Percentiles rank a stretch among this genome's conserved stretches.
Evolutionary conservation across 2,329 filamentous ascomycete genomes (phyloP).

Genomic region (Annulohypoxylon truncatum): DNA sequence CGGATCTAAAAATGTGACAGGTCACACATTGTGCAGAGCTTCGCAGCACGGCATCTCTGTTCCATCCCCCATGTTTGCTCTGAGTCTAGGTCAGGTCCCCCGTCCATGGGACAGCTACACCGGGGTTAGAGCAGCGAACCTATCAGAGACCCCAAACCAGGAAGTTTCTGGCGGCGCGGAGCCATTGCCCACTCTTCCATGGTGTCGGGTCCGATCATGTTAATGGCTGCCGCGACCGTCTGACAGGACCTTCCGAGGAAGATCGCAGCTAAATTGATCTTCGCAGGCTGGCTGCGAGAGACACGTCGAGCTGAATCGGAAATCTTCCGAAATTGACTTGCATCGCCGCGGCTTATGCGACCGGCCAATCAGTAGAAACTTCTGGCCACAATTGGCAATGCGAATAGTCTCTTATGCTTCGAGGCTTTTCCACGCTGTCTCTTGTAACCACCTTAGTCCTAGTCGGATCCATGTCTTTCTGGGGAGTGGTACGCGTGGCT

Average conservation of each 20-base stretch:
- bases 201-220: slow-evolving; percentile 42
- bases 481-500: slow-evolving; percentile 10
- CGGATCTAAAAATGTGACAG: slow-evolving; percentile 40
- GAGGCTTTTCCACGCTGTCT: slow-evolving; percentile 8
- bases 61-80: slow-evolving; percentile 25
- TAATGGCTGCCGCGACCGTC: slow-evolving; percentile 20
- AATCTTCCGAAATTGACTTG: slow-evolving; percentile 43
- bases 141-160: slow-evolving; percentile 22
- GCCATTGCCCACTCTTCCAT: slow-evolving; percentile 30
- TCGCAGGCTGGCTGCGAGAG: slow-evolving; percentile 18
- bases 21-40: slow-evolving; percentile 31
- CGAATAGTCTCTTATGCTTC: slow-evolving; percentile 1
- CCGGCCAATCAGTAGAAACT: slow-evolving; percentile 46
- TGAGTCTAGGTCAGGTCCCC: slow-evolving; percentile 8
- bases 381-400: slow-evolving; percentile 46
- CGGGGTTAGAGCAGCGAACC: slow-evolving; percentile 5
- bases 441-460: slow-evolving; percentile 10
- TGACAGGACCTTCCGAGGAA: slow-evolving; percentile 28
- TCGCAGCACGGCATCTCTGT: slow-evolving; percentile 17
- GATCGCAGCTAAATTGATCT: slow-evolving; percentile 36
- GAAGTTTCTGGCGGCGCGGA: slow-evolving; percentile 7
- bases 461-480: slow-evolving; percentile 15
- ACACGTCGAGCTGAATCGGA: slow-evolving; percentile 33
- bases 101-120: slow-evolving; percentile 23
- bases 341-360: slow-evolving; percentile 29